Conservation (phyloP, 2,329 filamentous ascomycete species). For the Geoglossum cookeanum region DNA sequence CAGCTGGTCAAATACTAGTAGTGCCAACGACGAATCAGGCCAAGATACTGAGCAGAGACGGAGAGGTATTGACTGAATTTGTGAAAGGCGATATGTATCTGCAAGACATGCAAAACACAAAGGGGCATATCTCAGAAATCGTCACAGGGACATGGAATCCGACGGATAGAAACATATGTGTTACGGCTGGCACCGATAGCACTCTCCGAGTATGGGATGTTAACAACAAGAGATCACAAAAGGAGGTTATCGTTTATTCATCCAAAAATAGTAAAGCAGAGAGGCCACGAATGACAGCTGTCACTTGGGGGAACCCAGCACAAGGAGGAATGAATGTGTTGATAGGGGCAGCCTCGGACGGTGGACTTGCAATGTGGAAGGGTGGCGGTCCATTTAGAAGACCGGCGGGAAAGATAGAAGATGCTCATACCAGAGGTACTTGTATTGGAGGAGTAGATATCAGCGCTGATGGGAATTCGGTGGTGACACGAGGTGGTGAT, state of each 20-base stretch:
- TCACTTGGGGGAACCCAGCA: slow-evolving; percentile 61
- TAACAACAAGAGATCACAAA: slow-evolving; percentile 75
- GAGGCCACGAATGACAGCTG: slow-evolving; percentile 80
- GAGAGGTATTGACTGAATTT: slow-evolving; percentile 69
- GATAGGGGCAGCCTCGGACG: slow-evolving; percentile 69
- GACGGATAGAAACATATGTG: slow-evolving; percentile 61
- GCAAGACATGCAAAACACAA: slow-evolving; percentile 92
- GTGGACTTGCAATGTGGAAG: slow-evolving; percentile 77
- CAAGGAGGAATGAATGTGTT: slow-evolving; percentile 67
- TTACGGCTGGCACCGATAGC: slow-evolving; percentile 86
- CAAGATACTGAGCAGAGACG: slow-evolving; percentile 75
- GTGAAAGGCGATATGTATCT: slow-evolving; percentile 98
- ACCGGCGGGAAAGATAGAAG: slow-evolving; percentile 63
- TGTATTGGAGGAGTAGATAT: slow-evolving; percentile 91
- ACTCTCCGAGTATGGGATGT: slow-evolving; percentile 94
- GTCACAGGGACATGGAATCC: slow-evolving; percentile 85
- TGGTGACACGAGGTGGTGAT: slow-evolving; percentile 81
- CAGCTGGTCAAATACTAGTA: slow-evolving; percentile 65
- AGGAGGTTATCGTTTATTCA: slow-evolving; percentile 90
- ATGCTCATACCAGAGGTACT: slow-evolving; percentile 63
- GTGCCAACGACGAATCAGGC: slow-evolving; percentile 79
- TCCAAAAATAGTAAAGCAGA: slow-evolving; percentile 80
- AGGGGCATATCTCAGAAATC: slow-evolving; percentile 85
- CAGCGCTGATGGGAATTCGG: slow-evolving; percentile 73
- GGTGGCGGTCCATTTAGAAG: slow-evolving; percentile 73